Conservation (phyloP, 208 protist genomes). For the Acanthamoeba triangularis region DNA sequence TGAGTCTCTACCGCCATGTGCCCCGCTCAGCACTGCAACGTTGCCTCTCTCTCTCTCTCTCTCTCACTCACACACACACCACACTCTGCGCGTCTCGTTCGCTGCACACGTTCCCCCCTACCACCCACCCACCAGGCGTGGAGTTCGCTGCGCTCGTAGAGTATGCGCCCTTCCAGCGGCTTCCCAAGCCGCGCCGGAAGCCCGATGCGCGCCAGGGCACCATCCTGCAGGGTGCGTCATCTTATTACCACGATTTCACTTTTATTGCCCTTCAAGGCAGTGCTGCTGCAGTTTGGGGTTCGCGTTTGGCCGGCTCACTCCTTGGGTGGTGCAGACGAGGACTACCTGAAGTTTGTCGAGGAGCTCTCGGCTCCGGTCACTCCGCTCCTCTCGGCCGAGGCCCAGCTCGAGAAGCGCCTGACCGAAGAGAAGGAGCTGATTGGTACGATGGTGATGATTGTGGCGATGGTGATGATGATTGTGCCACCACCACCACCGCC, state of each 20-base stretch:
- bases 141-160: conserved; percentile 47
- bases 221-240: neutral
- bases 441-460: neutral
- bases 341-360: conserved; percentile 70
- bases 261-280: no score
- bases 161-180: conserved; percentile 56
- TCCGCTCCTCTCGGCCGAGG: conserved; percentile 21
- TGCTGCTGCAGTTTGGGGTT: no score
- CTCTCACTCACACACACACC: neutral
- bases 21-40: neutral
- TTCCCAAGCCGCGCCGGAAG: conserved; percentile 30
- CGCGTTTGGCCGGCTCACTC: no score
- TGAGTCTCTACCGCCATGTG: neutral
- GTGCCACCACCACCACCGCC: no score
- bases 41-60: no score
- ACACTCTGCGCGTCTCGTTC: neutral
- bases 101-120: no score
- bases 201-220: conserved; percentile 52
- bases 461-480: neutral
- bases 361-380: neutral
- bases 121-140: neutral
- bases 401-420: conserved; percentile 69
- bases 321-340: no score
- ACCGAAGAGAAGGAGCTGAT: conserved; percentile 65
- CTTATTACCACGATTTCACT: no score